A percentile compares a stretch with the other conserved stretches of the same genome.
Evolutionary conservation across 164 flowering plant genomes (phyloP).

Genomic region (Macadamia integrifolia): DNA sequence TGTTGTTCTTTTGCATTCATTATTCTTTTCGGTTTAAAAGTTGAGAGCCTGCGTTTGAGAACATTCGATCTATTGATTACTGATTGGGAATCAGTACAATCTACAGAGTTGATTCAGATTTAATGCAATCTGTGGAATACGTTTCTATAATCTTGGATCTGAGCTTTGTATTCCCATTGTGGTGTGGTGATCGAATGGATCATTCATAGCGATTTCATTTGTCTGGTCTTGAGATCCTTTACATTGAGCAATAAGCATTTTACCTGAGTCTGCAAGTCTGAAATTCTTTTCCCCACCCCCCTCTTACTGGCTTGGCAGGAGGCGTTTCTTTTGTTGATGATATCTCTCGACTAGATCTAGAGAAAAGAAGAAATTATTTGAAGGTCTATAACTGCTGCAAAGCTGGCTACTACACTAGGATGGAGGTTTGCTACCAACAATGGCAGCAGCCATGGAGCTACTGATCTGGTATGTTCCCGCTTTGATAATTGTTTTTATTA

Average conservation of each 20-base stretch:
- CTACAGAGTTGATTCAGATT: too few species aligned
- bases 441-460: slow-evolving; percentile 52
- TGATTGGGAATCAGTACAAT: too few species aligned
- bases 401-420: slow-evolving; percentile 68
- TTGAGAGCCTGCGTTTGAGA: neutral
- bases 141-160: slow-evolving; percentile 1
- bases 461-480: slow-evolving; percentile 44
- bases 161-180: neutral
- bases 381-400: slow-evolving; percentile 28
- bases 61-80: slow-evolving; percentile 1
- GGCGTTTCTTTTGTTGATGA: slow-evolving; percentile 18
- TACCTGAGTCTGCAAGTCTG: slow-evolving; percentile 5
- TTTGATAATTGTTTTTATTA: neutral
- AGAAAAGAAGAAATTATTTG: slow-evolving; percentile 18
- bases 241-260: neutral
- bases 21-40: neutral
- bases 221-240: neutral
- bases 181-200: neutral
- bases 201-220: neutral
- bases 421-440: slow-evolving; percentile 63
- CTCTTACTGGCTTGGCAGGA: slow-evolving; percentile 25
- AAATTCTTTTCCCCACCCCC: neutral
- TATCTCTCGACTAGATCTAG: slow-evolving; percentile 33
- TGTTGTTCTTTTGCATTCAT: neutral
- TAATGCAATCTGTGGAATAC: neutral